A percentile compares a stretch with the other conserved stretches of the same genome.
These are phyloP conservation scores for Sclerotinia sclerotiorum DNA, from an alignment of 2,329 filamentous ascomycete genomes.

Conservation along the genomic window DNA sequence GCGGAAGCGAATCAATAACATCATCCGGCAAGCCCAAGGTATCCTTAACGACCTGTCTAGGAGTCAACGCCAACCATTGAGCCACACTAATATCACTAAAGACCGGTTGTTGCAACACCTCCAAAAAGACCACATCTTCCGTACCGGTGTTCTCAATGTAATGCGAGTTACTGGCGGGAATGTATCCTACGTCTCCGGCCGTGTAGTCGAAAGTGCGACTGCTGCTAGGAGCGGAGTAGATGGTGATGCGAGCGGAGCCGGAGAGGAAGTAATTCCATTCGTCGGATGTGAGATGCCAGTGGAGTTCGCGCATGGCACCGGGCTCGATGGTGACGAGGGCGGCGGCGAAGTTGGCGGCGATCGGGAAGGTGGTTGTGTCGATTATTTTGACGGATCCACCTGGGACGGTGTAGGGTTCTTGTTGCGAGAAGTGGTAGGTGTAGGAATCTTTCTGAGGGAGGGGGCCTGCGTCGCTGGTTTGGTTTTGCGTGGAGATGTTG, in stretches of 20 bases:
- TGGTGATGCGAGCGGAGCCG: slow-evolving; percentile 23
- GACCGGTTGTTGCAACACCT: slow-evolving; percentile 52
- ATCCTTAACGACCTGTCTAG: slow-evolving; percentile 32
- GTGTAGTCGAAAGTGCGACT: slow-evolving; percentile 49
- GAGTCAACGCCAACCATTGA: slow-evolving; percentile 55
- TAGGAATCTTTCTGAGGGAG: slow-evolving; percentile 43
- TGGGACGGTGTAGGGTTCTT: slow-evolving; percentile 47
- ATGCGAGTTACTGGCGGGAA: slow-evolving; percentile 55
- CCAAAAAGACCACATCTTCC: slow-evolving; percentile 58
- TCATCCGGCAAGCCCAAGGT: slow-evolving; percentile 42
- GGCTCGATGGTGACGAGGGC: slow-evolving; percentile 59
- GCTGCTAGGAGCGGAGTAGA: slow-evolving; percentile 30
- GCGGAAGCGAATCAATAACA: slow-evolving; percentile 43
- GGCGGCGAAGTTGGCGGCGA: slow-evolving; percentile 54
- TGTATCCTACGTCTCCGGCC: slow-evolving; percentile 54
- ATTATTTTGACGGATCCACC: slow-evolving; percentile 61
- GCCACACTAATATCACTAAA: slow-evolving; percentile 52
- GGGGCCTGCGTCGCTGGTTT: slow-evolving; percentile 47
- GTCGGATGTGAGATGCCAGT: slow-evolving; percentile 54
- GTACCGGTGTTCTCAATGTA: slow-evolving; percentile 62
- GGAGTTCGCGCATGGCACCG: slow-evolving; percentile 63
- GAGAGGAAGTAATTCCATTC: slow-evolving; percentile 24
- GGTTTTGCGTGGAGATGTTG: slow-evolving; percentile 48
- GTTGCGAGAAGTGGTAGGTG: slow-evolving; percentile 52
- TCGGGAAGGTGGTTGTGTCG: slow-evolving; percentile 57